Conservation (phyloP, 768 basidiomycete genomes). For the Suillus subluteus region DNA sequence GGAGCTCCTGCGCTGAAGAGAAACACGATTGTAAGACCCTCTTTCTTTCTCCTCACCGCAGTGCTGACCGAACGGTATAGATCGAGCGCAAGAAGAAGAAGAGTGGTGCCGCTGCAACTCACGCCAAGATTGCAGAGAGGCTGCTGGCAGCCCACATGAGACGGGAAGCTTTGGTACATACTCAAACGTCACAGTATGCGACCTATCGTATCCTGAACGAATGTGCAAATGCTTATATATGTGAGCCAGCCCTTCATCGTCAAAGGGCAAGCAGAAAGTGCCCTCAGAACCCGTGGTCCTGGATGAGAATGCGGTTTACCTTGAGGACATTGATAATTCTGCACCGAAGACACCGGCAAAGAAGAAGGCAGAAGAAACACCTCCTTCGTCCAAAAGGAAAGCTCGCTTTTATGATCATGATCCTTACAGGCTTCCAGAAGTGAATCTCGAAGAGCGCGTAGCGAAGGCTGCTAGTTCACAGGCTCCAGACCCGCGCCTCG, state of each 20-base stretch:
- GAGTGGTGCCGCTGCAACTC: conserved; percentile 83
- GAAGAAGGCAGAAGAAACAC: conserved; percentile 32
- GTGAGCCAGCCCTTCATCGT: conserved; percentile 26
- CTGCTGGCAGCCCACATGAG: conserved; percentile 93
- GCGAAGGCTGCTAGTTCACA: conserved; percentile 61
- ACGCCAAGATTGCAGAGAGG: conserved; percentile 87
- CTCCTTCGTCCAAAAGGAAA: conserved; percentile 60
- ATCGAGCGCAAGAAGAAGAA: conserved; percentile 90
- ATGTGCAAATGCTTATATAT: not conserved
- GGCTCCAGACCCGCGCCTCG: conserved; percentile 87
- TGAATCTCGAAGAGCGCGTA: conserved; percentile 68
- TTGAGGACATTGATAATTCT: conserved; percentile 78
- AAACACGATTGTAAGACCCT: conserved; percentile 73
- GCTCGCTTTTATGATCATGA: conserved; percentile 77
- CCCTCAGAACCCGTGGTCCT: conserved; percentile 53
- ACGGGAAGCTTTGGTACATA: conserved; percentile 79
- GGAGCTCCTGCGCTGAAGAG: conserved; percentile 92
- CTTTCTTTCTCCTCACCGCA: not conserved
- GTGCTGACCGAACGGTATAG: conserved; percentile 42
- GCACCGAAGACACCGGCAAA: conserved; percentile 54
- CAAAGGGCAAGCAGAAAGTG: conserved; percentile 50
- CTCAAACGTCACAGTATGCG: conserved; percentile 47
- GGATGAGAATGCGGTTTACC: conserved; percentile 78
- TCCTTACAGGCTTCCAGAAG: conserved; percentile 89
- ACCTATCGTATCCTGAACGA: not conserved